Base-by-base conservation (phyloP, 257 asterid species). In the Solanum etuberosum region DNA sequence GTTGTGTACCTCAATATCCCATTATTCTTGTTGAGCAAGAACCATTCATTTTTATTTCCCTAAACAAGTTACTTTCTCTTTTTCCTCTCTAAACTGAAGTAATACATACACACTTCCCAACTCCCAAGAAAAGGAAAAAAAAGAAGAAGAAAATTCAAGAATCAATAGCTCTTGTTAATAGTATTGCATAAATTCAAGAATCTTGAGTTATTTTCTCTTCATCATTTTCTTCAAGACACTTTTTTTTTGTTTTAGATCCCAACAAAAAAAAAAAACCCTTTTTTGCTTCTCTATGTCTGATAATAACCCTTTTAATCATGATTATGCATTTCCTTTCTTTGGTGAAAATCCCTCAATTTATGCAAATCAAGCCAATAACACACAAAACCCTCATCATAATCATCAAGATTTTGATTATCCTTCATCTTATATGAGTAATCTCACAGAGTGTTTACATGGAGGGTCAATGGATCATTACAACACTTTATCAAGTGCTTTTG, bases 361-460 rank as follows among this genome's bases (percentile, higher is more conserved):
- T 90, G 87, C 83, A 85, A 93, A 88, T 87, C 88, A 88, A 20
- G 81, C n/a, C 38, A 61, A 89, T 59, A 48, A 86, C 57, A 46
- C 86, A 51, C 89, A 87, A 89, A 93, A 88, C 85, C 85, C 18
- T 90, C 92, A 90, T 54, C 63, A 54, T 54, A 54, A 20, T 54
- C 63, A 54, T 35, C 87, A 3, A 37, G 86, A 77, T 20, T 88
- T 91, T 84, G 89, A 83, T 67, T 85, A 89, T 20, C 88, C 93
- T 81, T 85, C 91, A 10, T 89, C 93, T 61, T 84, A 88, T 46
- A 77, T 90, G 91, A 90, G 65, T 78, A 78, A 90, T 90, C 93
- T 91, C 91, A 87, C 93, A 21, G 92, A 90, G 80, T 88, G 89
- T 86, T 86, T 94, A 86, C 95, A 92, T 54, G 96, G 82, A 43